These are phyloP conservation scores for Saturnispora kantuleensis DNA, from an alignment of 805 yeast species.

Conservation along the genomic window DNA sequence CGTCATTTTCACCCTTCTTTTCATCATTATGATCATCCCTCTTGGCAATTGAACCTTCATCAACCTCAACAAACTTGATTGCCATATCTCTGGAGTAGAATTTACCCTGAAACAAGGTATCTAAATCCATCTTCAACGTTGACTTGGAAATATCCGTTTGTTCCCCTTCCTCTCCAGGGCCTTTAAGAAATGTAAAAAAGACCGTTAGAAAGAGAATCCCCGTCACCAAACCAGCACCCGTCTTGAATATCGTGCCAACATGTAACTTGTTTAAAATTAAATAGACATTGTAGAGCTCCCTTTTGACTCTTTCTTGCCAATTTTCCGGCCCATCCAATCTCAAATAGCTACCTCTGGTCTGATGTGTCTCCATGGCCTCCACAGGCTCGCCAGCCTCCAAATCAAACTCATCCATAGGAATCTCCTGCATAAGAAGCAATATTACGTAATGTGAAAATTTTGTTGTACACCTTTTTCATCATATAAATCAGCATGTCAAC, in stretches of 20 bases:
- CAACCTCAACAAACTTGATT: slow-evolving; percentile 3
- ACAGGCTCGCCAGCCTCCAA: slow-evolving; percentile 15
- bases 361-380: no score
- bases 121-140: background rate
- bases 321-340: background rate
- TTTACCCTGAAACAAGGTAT: slow-evolving; percentile 1
- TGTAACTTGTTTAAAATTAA: background rate
- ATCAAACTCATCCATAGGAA: slow-evolving; percentile 15
- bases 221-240: background rate
- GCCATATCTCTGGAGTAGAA: background rate
- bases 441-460: background rate
- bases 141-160: no score
- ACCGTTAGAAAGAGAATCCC: background rate
- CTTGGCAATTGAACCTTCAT: background rate
- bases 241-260: background rate
- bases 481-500: slow-evolving; percentile 38
- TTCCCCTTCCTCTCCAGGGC: no score
- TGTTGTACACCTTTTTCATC: slow-evolving; percentile 1
- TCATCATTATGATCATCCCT: slow-evolving; percentile 1
- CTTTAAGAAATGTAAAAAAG: background rate
- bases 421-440: no score
- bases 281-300: background rate
- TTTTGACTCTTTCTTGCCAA: slow-evolving; percentile 1
- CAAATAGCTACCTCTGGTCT: no score
- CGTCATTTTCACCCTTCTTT: background rate